These are phyloP conservation scores for Limonium bicolor DNA, from an alignment of 148 eudicot species.

Conservation along the genomic window DNA sequence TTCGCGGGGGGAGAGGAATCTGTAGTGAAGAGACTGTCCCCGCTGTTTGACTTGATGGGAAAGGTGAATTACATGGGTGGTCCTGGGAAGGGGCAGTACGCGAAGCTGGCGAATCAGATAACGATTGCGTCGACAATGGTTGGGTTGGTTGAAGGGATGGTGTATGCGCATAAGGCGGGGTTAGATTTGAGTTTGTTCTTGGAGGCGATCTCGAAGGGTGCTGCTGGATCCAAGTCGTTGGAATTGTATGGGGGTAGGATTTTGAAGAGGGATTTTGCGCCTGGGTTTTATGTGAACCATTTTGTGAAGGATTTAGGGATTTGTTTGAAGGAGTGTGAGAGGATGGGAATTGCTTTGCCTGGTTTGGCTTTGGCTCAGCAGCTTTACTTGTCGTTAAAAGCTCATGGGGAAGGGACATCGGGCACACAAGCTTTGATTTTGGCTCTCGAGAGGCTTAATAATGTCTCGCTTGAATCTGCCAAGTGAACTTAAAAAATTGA, in stretches of 20 bases:
- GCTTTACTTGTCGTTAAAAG: conserved; percentile 74
- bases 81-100: conserved; percentile 75
- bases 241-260: conserved; percentile 74
- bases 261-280: conserved; percentile 56
- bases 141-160: conserved; percentile 64
- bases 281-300: conserved; percentile 84
- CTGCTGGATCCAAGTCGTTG: conserved; percentile 73
- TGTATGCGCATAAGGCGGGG: conserved; percentile 59
- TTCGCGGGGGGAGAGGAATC: conserved; percentile 71
- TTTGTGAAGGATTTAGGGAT: conserved; percentile 93
- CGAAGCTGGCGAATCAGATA: conserved; percentile 70
- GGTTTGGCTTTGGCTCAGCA: conserved; percentile 86
- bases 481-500: not conserved
- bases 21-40: conserved; percentile 17
- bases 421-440: conserved; percentile 86
- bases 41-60: conserved; percentile 44
- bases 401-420: conserved; percentile 81
- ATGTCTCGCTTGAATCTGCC: conserved; percentile 28
- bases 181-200: conserved; percentile 30
- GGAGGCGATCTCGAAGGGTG: conserved; percentile 66
- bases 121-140: conserved; percentile 70
- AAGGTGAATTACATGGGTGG: conserved; percentile 78
- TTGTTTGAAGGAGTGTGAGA: conserved; percentile 85
- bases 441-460: conserved; percentile 79
- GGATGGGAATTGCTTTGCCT: conserved; percentile 74